Percentiles rank a stretch among this genome's conserved stretches.
These are phyloP conservation scores for Pelargonium exstipulatum DNA, from an alignment of 441 rosid species.

Conservation along the genomic window DNA sequence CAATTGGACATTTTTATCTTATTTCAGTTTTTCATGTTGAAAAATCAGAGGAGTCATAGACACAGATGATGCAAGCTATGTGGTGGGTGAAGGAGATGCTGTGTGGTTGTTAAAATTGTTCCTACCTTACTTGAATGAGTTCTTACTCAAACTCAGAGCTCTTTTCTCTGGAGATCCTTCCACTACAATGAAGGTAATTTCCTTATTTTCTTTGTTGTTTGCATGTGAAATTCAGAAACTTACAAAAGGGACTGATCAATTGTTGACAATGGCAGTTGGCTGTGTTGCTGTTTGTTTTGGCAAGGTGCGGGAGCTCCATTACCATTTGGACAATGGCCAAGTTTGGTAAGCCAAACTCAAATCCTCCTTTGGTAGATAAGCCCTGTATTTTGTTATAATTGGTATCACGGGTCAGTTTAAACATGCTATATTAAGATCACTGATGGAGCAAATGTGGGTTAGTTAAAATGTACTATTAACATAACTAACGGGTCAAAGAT, in stretches of 20 bases:
- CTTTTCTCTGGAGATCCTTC: constrained; percentile 90
- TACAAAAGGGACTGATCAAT: constrained; percentile 17
- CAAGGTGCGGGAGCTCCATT: constrained; percentile 80
- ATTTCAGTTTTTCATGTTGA: background rate
- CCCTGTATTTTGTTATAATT: too few species aligned
- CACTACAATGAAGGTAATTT: constrained; percentile 78
- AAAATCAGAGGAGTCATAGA: constrained; percentile 43
- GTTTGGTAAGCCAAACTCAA: constrained; percentile 38
- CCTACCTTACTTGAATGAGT: constrained; percentile 83
- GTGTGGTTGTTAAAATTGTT: constrained; percentile 57
- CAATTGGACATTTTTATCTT: background rate
- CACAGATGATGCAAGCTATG: constrained; percentile 40
- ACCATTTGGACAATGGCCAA: constrained; percentile 89
- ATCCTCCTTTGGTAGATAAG: background rate
- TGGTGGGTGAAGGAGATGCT: constrained; percentile 75
- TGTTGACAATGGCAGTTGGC: constrained; percentile 65
- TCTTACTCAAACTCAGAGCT: constrained; percentile 56
- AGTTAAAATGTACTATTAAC: too few species aligned
- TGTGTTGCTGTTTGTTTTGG: constrained; percentile 65
- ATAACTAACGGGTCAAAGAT: too few species aligned
- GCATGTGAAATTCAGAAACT: background rate
- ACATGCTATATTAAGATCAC: too few species aligned
- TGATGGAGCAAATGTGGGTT: too few species aligned
- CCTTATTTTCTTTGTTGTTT: background rate
- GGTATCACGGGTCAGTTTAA: background rate